Percentiles rank a stretch among this genome's conserved stretches.
Conservation (phyloP, 73 alveolate species). For the Blepharisma stoltei region DNA sequence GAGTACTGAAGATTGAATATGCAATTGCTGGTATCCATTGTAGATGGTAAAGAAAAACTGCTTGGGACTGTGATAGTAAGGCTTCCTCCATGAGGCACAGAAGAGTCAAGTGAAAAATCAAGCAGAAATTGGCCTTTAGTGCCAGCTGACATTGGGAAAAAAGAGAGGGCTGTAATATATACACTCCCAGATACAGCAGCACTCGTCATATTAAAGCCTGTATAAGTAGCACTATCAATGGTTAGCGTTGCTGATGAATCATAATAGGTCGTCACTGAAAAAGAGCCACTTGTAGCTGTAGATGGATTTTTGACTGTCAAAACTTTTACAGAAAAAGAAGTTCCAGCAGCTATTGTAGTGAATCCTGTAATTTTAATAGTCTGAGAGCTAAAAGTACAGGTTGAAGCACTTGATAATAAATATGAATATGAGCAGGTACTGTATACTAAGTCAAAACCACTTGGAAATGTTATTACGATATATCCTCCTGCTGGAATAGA, state of each 20-base stretch:
- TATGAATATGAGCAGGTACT: neutral
- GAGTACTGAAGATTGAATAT: neutral
- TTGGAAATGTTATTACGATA: neutral
- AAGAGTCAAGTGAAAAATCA: constrained; percentile 9
- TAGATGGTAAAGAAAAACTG: neutral
- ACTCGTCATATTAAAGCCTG: neutral
- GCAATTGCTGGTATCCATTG: neutral
- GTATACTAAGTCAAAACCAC: neutral
- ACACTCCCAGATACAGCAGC: neutral
- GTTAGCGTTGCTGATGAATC: neutral
- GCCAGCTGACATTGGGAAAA: neutral
- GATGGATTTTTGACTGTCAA: neutral
- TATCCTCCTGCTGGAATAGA: neutral
- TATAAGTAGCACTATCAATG: neutral
- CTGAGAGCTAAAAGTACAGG: neutral
- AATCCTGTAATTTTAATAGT: neutral
- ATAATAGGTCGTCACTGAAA: neutral
- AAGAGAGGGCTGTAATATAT: neutral
- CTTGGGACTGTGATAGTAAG: neutral
- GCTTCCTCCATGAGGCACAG: neutral
- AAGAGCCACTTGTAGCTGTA: constrained; percentile 1
- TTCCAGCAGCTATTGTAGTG: neutral
- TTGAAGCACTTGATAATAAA: neutral
- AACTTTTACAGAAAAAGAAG: neutral
- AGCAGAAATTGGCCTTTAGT: neutral